phyloP scores from a whole-genome alignment of 1,284 basidiomycete species.

The Mycosarcoma mackinlayi region DNA sequence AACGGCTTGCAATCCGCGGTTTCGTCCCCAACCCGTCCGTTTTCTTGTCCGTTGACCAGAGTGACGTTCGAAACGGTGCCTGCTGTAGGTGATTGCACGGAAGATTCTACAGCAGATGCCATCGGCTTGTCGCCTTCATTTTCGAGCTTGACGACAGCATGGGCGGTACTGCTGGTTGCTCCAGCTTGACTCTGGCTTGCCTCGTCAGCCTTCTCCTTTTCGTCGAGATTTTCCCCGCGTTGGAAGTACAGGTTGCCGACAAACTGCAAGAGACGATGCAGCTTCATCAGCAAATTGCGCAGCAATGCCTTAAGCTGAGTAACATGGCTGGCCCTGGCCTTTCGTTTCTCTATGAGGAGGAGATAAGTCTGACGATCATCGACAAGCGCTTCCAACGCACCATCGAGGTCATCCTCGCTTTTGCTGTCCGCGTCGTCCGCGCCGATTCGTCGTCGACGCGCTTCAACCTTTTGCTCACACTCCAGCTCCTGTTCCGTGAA shows the following conservation, averaged over 20 bases:
- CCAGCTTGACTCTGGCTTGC: neutral
- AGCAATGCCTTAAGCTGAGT: constrained; percentile 36
- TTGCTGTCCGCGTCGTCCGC: neutral
- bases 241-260: constrained; percentile 62
- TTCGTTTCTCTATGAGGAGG: constrained; percentile 27
- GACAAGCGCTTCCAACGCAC: constrained; percentile 12
- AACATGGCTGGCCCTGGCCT: constrained; percentile 27
- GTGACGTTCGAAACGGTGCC: neutral
- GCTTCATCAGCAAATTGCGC: constrained; percentile 49
- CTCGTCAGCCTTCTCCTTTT: constrained; percentile 4
- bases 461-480: constrained; percentile 26
- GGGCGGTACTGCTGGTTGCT: neutral
- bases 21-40: neutral
- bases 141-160: constrained; percentile 4
- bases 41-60: no score
- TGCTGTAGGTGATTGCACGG: no score
- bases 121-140: neutral
- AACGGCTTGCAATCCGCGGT: neutral
- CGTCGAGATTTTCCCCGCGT: constrained; percentile 50
- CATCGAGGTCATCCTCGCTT: constrained; percentile 14
- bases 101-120: no score
- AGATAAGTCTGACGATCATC: constrained; percentile 24
- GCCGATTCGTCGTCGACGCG: constrained; percentile 9
- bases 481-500: constrained; percentile 42
- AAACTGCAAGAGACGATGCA: constrained; percentile 60